phyloP scores from a whole-genome alignment of 2,329 filamentous ascomycete genomes.

The Sclerotinia borealis region DNA sequence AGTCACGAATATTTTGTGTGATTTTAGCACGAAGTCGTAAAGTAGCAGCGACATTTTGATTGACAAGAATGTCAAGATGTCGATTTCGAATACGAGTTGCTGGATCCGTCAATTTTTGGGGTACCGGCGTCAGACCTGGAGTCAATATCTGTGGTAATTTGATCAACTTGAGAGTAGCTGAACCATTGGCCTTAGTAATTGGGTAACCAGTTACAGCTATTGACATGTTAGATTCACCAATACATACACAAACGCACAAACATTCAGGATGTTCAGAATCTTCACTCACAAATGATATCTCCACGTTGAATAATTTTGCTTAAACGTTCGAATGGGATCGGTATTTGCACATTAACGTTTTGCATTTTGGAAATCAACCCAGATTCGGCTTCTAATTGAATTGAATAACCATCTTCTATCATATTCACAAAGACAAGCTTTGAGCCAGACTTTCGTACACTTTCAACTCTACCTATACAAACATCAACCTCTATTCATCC shows the following conservation, averaged over 20 bases:
- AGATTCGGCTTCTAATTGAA: conserved; percentile 70
- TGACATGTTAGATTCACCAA: conserved; percentile 20
- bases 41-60: conserved; percentile 59
- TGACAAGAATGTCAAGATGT: conserved; percentile 81
- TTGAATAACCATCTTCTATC: conserved; percentile 60
- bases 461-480: conserved; percentile 60
- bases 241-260: too few species aligned
- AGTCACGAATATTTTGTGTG: conserved; percentile 66
- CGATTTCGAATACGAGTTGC: conserved; percentile 70
- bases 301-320: conserved; percentile 67
- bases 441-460: conserved; percentile 56
- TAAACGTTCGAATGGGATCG: conserved; percentile 49
- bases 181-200: conserved; percentile 58
- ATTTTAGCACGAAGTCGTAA: conserved; percentile 70
- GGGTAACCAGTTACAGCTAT: conserved; percentile 60
- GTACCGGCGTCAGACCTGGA: conserved; percentile 74
- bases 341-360: background rate
- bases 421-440: conserved; percentile 84
- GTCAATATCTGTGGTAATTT: conserved; percentile 66
- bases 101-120: conserved; percentile 60
- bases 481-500: background rate
- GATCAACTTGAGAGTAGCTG: conserved; percentile 66
- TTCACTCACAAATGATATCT: conserved; percentile 70
- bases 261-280: too few species aligned
- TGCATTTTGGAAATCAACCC: conserved; percentile 39